Evolutionary conservation across 2,329 filamentous ascomycete species (phyloP), one percentile per base, ranked within the genome.

Genomic region (Polychaeton citri): DNA sequence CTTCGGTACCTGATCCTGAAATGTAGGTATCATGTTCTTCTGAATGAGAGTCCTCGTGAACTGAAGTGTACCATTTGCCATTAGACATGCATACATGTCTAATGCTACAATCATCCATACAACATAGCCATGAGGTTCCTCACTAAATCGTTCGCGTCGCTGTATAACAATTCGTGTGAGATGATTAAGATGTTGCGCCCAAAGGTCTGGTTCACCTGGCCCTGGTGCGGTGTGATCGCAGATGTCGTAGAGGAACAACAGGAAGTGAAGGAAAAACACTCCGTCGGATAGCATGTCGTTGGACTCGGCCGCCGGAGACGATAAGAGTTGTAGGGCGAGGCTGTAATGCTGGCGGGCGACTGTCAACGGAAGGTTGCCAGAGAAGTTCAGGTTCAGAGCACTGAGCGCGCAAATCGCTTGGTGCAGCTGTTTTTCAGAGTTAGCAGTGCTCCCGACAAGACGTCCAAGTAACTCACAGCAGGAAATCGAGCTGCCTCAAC

Each of bases 331-430:
- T 17, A 73, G 61, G 2, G 68, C 66, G 46, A 68, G 60, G 34
- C 71, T 64, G 44, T 74, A 73, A 45, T 73, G 68, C 41, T 71
- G 65, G 32, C 71, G 53, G 8, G 66, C 64, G 43, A 68, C 62
- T 38, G 71, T 57, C 35, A 62, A 59, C 6, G 49, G 48, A 19
- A 60, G 57, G 19, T 57, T 61, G 20, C 64, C 61, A 43, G 59
- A 63, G 35, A 64, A 61, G 16, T 63, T 61, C 30, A 71, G 56
- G 45, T 67, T 69, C 30, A 73, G 59, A 13, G 68, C 68, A 17
- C 68, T 68, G n/a, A 75, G 53, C 4, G 71, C 70, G 58, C 72
- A 71, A 43, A 75, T 72, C 6, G 71, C 69, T 47, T 74, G 66
- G 33, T 68, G 65, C 36, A 74, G 61, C 69, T 71, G 35, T 30